A percentile compares a stretch with the other conserved stretches of the same genome.
phyloP scores from a whole-genome alignment of 2,329 filamentous ascomycete genomes.

The Intubia oerlemansii region DNA sequence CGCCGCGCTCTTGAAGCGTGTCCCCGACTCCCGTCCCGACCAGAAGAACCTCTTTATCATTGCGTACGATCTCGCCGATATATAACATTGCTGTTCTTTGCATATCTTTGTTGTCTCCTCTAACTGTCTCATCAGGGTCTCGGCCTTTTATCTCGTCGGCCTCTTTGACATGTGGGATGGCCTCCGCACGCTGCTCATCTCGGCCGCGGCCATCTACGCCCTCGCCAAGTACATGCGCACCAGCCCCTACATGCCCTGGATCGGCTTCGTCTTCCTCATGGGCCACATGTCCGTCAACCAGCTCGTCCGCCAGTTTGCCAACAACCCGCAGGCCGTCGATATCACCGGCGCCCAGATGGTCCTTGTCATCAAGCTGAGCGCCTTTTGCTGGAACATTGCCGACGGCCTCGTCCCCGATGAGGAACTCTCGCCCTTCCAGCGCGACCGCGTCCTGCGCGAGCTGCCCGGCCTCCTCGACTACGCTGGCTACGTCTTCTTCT shows the following conservation, averaged over 20 bases:
- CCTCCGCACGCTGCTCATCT: constrained; percentile 56
- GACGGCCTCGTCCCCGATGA: constrained; percentile 65
- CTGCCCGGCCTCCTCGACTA: constrained; percentile 66
- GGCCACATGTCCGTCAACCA: constrained; percentile 85
- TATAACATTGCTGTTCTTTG: too few relatives aligned
- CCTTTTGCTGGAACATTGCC: constrained; percentile 96
- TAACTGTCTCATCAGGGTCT: constrained; percentile 29
- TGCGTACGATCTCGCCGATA: too few relatives aligned
- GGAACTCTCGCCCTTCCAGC: constrained; percentile 72
- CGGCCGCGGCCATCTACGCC: constrained; percentile 56
- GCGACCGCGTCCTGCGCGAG: constrained; percentile 52
- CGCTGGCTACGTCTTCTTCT: constrained; percentile 82
- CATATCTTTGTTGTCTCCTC: not conserved
- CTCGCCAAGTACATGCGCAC: constrained; percentile 61
- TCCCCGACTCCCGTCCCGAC: constrained; percentile 67
- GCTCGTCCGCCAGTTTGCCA: constrained; percentile 53
- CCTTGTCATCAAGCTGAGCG: constrained; percentile 86
- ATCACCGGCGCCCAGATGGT: constrained; percentile 98
- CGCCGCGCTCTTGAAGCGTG: constrained; percentile 67
- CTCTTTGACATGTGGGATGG: constrained; percentile 85
- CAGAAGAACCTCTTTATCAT: constrained; percentile 82
- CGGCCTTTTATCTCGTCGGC: constrained; percentile 79
- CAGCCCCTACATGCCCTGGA: constrained; percentile 92
- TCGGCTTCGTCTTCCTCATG: constrained; percentile 88
- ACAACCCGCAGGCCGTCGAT: constrained; percentile 49